These are phyloP conservation scores for Amaranthus hypochondriacus DNA, from an alignment of 148 eudicot genomes.

Conservation along the genomic window DNA sequence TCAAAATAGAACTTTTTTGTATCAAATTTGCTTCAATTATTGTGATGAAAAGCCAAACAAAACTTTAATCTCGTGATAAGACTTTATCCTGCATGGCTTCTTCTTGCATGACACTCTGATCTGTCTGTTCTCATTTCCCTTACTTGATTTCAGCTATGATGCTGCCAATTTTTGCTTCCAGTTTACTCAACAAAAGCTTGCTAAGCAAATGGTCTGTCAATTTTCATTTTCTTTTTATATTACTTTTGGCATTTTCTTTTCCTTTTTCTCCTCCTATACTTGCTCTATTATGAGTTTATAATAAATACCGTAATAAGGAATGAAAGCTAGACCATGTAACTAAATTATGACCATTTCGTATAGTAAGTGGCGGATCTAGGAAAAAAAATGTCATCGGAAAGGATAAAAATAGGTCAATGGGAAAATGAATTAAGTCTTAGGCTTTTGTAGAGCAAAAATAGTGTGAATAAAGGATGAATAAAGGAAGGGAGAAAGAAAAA, in stretches of 20 bases:
- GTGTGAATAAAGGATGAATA: too few species aligned
- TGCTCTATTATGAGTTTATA: too few species aligned
- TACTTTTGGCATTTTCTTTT: background rate
- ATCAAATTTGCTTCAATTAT: background rate
- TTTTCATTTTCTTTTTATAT: background rate
- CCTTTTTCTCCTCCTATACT: background rate
- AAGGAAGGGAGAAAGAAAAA: too few species aligned
- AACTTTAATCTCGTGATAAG: conserved; percentile 6
- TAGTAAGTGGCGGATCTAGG: too few species aligned
- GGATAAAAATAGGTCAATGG: too few species aligned
- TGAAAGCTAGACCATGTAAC: too few species aligned
- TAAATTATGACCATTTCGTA: too few species aligned
- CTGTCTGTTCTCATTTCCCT: conserved; percentile 3
- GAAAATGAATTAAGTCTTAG: too few species aligned
- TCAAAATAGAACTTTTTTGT: background rate
- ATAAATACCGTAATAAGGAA: too few species aligned
- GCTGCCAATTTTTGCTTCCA: conserved; percentile 9
- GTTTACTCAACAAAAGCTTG: conserved; percentile 4
- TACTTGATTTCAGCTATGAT: conserved; percentile 9
- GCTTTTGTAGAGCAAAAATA: too few species aligned
- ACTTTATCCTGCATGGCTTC: conserved; percentile 1
- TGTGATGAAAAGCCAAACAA: background rate
- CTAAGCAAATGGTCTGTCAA: background rate
- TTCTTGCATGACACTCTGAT: conserved; percentile 5
- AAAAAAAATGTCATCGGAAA: too few species aligned